Base-by-base conservation (phyloP, 805 yeast species). In the Hanseniaspora singularis region DNA sequence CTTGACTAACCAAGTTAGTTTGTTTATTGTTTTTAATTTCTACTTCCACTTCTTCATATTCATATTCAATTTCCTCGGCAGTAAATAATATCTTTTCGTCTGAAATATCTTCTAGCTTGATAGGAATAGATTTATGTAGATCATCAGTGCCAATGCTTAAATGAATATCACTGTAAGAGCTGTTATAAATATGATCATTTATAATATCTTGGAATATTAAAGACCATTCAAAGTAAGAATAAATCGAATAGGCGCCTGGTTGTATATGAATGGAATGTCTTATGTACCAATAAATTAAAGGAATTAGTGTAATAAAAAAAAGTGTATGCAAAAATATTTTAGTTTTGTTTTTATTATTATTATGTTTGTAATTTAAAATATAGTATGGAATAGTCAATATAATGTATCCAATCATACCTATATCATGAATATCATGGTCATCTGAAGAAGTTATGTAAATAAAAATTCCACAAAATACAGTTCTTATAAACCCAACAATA, bases 391-490 rank as follows among this genome's bases (percentile, higher is more conserved):
- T 68, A 1, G 97, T 88, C 51, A 89, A 69, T 1, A 87, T 73
- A 50, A 92, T 81, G 64, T 92, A 92, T 23, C 81, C 61, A 51
- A 92, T 86, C 98, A 92, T 92, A 61, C 89, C 89, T 36, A 92
- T 76, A 59, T 92, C 97, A 61, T 92, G 98, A 67, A 81, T 78
- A 63, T 89, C 95, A 56, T 89, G 97, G 61, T 92, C 96, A 62
- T 92, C 98, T 1, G 96, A 86, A 6, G 95, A 83, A 1, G 98
- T 92, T 52, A 92, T 82, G 60, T 92, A 92, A 7, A 94, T 95
- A 96, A 97, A 92, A 11, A 97, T 97, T 58, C 98, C 98, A 59
- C 97, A 92, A 1, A 95, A 81, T 48, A 92, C 73, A 0, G 98
- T 92, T 63, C 98, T 76, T n/a, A 83, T 46, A 2, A 83, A 50